Base-by-base conservation (phyloP, 2,329 filamentous ascomycete genomes). In the Paramyrothecium roridum region DNA sequence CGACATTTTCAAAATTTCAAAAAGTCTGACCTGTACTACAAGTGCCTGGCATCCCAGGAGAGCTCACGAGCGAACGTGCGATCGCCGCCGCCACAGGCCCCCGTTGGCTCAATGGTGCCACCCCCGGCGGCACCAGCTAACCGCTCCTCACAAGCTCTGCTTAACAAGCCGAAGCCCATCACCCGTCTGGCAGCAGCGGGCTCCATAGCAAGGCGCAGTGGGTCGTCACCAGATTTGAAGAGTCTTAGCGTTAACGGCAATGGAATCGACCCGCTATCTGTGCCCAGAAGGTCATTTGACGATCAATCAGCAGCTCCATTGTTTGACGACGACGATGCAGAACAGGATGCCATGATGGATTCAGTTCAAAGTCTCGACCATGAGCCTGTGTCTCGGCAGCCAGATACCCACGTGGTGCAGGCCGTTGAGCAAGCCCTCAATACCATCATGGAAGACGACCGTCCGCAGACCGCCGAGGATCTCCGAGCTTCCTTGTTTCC, bases 21-120 rank as follows among this genome's bases (percentile, higher is more conserved):
- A 67, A 90, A 87, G 63, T 96, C 95, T 0, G 95, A 98, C 66
- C 73, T 99, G 1, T 99, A 92, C 70, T 98, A 95, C 78, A 99
- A 99, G 70, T 97, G 93, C 68, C 80, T 99, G 1, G 91, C 93
- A 8, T 90, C 93, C 13, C 91, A 96, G 65, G 92, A 96, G 72
- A 80, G 84, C 46, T 79, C 82, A 2, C 77, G 67, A 51, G 55
- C 63, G 8, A 68, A 68, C 26, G 56, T 55, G 54, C 20, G 43
- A 8, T 43, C 37, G n/a, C 37, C 37, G 12, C 37, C 37, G 7
- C 37, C 37, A 13, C 26, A 37, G 30, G 16, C 26, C 12, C 49
- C 49, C 19, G 33, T 51, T 17, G 16, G 34, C 37, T 47, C 22
- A 8, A 26, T 23, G 8, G 37, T 54, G 3, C 59, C 64, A 37